Evolutionary conservation across 495 filamentous ascomycete species (phyloP), one percentile per base, ranked within the genome.

Genomic region (Apiosordaria backusii): DNA sequence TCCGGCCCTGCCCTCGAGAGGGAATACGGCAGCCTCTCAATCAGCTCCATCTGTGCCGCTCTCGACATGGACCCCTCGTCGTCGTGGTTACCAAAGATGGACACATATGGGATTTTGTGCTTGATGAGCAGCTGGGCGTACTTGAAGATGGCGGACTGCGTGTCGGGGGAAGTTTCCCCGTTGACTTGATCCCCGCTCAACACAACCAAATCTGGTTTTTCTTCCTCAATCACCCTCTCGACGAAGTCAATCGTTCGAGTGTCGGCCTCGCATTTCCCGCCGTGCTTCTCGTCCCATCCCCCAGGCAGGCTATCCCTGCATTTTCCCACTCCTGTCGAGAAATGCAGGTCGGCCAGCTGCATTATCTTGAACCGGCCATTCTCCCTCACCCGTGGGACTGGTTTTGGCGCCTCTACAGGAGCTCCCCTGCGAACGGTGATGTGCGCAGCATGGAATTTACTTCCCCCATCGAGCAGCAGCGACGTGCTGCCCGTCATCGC

Each of bases 281-380:
- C 90, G 10, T 45, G 35, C 35, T 45, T 45, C 35, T 45, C 35
- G 45, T 90, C 83, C 66, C 82, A 83, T 45, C 85, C 86, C 35
- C 83, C 81, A 0, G 93, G 94, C 67, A 93, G 83, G 40, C 89
- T 86, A 73, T 99, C 93, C 64, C 96, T 85, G 71, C 95, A 99
- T 18, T 74, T 68, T 6, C 96, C 95, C 5, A 92, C 81, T 27
- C 96, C 95, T 2, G 95, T 99, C 66, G 90, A 92, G 66, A 99
- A 75, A 77, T 99, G 95, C 63, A 97, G 72, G 81, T 99, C 95
- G 57, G 93, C 88, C 60, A 95, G 75, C 75, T 99, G 95, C 85
- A 99, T 88, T 65, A 99, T 96, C 79, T 97, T 98, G 78, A 98
- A 97, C 67, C 88, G 90, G n/a, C 93, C 93, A 75, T 96, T 90